Evolutionary conservation across 2,329 filamentous ascomycete species (phyloP).

Genomic region (Calonectria fujianensis): DNA sequence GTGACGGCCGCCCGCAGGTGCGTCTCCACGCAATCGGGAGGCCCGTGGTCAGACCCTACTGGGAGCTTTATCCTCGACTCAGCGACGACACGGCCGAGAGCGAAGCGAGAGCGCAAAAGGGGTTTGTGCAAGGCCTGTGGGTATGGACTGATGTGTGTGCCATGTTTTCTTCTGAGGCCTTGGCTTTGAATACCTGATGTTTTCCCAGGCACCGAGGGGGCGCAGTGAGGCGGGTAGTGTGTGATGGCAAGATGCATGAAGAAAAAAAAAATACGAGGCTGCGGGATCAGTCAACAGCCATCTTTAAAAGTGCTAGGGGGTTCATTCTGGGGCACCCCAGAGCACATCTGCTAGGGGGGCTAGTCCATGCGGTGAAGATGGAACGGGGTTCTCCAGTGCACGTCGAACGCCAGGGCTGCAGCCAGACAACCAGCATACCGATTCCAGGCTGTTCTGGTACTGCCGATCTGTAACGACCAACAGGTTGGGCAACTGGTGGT

Average conservation of each 20-base stretch:
- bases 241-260: conserved; percentile 4
- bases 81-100: neutral
- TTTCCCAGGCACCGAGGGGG: conserved; percentile 13
- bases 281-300: conserved; percentile 6
- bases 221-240: conserved; percentile 24
- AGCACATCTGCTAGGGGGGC: conserved; percentile 16
- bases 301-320: conserved; percentile 5
- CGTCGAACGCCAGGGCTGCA: conserved; percentile 21
- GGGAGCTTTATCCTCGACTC: conserved; percentile 11
- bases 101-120: neutral
- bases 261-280: conserved; percentile 18
- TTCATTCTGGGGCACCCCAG: conserved; percentile 19
- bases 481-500: conserved; percentile 47
- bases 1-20: conserved; percentile 14
- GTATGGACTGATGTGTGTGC: neutral
- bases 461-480: conserved; percentile 50
- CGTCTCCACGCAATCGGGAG: conserved; percentile 31
- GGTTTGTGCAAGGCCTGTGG: conserved; percentile 2
- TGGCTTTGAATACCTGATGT: neutral
- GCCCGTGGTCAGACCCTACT: conserved; percentile 22
- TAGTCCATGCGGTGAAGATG: conserved; percentile 15
- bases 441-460: conserved; percentile 50
- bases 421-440: conserved; percentile 34
- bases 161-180: neutral
- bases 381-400: conserved; percentile 25